phyloP scores from a whole-genome alignment of 2,329 filamentous ascomycete species.

The Blumeriella jaapii region DNA sequence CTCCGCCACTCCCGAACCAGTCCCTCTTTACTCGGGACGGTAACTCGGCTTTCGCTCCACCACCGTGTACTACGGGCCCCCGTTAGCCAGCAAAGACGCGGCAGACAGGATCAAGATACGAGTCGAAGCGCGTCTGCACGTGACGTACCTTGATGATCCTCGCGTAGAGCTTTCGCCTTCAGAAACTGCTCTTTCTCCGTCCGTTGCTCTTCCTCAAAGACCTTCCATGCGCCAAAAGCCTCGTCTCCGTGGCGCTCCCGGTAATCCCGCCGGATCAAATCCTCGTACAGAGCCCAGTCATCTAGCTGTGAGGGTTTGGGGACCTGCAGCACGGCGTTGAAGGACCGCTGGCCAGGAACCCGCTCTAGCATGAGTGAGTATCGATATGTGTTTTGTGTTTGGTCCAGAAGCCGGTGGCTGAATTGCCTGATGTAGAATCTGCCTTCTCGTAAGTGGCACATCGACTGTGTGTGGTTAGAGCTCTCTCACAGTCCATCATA shows the following conservation, averaged over 20 bases:
- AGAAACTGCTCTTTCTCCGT: constrained; percentile 8
- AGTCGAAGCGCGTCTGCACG: not conserved
- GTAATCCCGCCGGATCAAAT: constrained; percentile 30
- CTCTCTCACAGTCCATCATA: constrained; percentile 45
- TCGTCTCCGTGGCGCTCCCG: constrained; percentile 30
- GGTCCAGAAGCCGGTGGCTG: constrained; percentile 31
- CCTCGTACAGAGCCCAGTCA: constrained; percentile 42
- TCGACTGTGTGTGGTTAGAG: not conserved
- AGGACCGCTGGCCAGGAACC: constrained; percentile 30
- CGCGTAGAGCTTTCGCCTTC: constrained; percentile 4
- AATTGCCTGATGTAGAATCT: constrained; percentile 41
- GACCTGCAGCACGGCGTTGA: constrained; percentile 34
- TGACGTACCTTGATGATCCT: too few relatives aligned
- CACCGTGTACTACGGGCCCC: not conserved
- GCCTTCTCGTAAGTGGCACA: not conserved
- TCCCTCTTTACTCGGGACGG: not conserved
- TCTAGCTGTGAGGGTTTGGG: constrained; percentile 44
- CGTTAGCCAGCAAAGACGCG: too few relatives aligned
- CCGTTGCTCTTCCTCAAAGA: constrained; percentile 10
- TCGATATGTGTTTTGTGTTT: constrained; percentile 31
- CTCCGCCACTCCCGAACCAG: not conserved
- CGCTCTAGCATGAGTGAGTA: constrained; percentile 38
- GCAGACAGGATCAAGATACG: not conserved
- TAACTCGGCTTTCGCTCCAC: constrained; percentile 1
- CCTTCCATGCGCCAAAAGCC: constrained; percentile 20